Evolutionary conservation across 345 rosid species (phyloP).

Genomic region (Sonneratia alba): DNA sequence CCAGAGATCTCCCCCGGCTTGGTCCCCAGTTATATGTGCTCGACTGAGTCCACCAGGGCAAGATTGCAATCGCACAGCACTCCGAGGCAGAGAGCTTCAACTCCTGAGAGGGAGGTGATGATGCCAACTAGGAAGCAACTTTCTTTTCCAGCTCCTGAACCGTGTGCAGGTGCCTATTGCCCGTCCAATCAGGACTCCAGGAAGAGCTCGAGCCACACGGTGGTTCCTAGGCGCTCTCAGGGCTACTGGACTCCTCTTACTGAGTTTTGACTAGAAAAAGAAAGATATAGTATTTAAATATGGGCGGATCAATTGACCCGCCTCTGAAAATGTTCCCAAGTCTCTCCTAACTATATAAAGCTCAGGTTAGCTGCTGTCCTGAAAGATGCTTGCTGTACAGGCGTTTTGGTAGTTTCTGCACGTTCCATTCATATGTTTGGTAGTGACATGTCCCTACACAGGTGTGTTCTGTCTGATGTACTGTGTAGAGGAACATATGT

Average conservation of each 20-base stretch:
- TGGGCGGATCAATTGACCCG: not conserved
- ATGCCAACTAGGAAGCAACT: slow-evolving; percentile 32
- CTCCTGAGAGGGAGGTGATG: slow-evolving; percentile 26
- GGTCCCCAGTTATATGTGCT: slow-evolving; percentile 68
- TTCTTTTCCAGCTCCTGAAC: slow-evolving; percentile 22
- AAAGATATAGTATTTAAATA: not conserved
- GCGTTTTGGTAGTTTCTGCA: not conserved
- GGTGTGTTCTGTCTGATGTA: not conserved
- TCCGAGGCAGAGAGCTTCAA: slow-evolving; percentile 52
- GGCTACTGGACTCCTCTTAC: not conserved
- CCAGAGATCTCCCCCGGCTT: slow-evolving; percentile 14
- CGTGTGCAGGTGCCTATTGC: not conserved
- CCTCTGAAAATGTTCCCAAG: not conserved
- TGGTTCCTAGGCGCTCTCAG: not conserved
- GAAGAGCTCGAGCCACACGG: slow-evolving; percentile 28
- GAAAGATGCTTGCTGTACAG: not conserved
- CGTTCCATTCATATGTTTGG: not conserved
- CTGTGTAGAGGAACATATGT: not conserved
- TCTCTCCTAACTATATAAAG: not conserved
- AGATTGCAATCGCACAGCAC: slow-evolving; percentile 53
- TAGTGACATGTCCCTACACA: not conserved
- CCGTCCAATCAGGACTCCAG: not conserved
- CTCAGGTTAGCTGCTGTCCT: not conserved
- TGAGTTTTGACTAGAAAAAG: not conserved
- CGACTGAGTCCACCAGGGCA: slow-evolving; percentile 63